Evolutionary conservation across 1,284 basidiomycete species (phyloP).

Genomic region (Pseudozyma tsukubaensis): DNA sequence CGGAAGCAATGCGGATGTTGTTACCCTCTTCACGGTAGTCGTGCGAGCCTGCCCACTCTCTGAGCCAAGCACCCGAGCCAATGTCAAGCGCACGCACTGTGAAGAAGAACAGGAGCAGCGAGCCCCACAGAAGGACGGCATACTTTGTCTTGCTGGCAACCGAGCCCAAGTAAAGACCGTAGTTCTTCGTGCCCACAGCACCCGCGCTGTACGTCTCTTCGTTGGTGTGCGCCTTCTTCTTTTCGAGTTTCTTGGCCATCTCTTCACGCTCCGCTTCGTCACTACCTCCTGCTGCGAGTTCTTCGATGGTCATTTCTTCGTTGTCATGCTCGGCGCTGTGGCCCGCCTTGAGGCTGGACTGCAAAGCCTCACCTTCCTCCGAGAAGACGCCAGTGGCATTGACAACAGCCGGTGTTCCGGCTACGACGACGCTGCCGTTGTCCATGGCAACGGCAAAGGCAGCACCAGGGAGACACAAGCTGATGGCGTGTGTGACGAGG

Average conservation of each 20-base stretch:
- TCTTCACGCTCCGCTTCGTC: constrained; percentile 58
- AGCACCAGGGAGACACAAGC: constrained; percentile 78
- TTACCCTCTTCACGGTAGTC: constrained; percentile 34
- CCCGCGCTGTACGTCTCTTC: constrained; percentile 64
- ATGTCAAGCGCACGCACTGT: constrained; percentile 57
- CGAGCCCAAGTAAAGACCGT: constrained; percentile 61
- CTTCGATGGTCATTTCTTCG: constrained; percentile 57
- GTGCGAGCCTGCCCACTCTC: constrained; percentile 64
- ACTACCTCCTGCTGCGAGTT: constrained; percentile 53
- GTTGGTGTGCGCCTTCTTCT: constrained; percentile 58
- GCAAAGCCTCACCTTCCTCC: constrained; percentile 51
- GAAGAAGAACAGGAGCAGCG: constrained; percentile 56
- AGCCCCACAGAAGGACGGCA: constrained; percentile 55
- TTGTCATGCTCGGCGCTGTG: constrained; percentile 21
- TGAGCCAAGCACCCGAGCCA: constrained; percentile 63
- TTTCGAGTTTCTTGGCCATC: constrained; percentile 52
- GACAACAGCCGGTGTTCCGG: constrained; percentile 74
- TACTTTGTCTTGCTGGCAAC: constrained; percentile 39
- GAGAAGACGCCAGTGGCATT: constrained; percentile 51
- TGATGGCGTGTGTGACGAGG: constrained; percentile 87
- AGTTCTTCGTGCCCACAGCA: constrained; percentile 56
- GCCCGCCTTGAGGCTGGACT: constrained; percentile 33
- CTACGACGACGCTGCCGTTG: constrained; percentile 78
- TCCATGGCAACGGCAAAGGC: constrained; percentile 79
- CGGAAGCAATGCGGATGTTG: constrained; percentile 7